phyloP scores from a whole-genome alignment of 2,329 filamentous ascomycete species.

The Trichophyton rubrum region DNA sequence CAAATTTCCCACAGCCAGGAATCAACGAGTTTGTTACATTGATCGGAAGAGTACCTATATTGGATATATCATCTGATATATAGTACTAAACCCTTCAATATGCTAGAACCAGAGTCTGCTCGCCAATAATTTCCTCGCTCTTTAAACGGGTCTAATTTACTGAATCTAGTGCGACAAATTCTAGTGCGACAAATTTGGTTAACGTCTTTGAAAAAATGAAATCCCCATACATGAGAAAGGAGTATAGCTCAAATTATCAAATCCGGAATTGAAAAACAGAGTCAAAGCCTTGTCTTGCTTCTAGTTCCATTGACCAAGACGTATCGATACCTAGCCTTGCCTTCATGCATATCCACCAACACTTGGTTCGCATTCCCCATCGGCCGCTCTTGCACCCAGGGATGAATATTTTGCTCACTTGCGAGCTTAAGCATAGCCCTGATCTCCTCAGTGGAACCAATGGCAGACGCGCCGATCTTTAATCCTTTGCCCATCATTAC shows the following conservation, averaged over 20 bases:
- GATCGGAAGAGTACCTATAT: too few species aligned
- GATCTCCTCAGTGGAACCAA: conserved; percentile 34
- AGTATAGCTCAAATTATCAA: not conserved
- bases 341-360: conserved; percentile 33
- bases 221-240: not conserved
- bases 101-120: too few species aligned
- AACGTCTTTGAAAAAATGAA: not conserved
- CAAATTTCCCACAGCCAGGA: too few species aligned
- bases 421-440: conserved; percentile 33
- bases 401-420: conserved; percentile 29
- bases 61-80: too few species aligned
- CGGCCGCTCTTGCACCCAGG: conserved; percentile 32
- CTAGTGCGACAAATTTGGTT: too few species aligned
- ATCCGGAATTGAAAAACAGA: not conserved
- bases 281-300: conserved; percentile 21
- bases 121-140: too few species aligned
- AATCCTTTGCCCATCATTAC: conserved; percentile 46
- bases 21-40: too few species aligned
- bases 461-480: conserved; percentile 39
- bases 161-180: too few species aligned
- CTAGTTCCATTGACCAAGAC: conserved; percentile 31
- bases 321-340: conserved; percentile 37
- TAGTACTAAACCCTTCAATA: too few species aligned
- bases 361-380: conserved; percentile 35
- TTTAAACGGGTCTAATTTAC: too few species aligned